Percentiles rank a stretch among this genome's conserved stretches.
These are phyloP conservation scores for Spatholobus suberectus DNA, from an alignment of 306 rosid species.

Conservation along the genomic window DNA sequence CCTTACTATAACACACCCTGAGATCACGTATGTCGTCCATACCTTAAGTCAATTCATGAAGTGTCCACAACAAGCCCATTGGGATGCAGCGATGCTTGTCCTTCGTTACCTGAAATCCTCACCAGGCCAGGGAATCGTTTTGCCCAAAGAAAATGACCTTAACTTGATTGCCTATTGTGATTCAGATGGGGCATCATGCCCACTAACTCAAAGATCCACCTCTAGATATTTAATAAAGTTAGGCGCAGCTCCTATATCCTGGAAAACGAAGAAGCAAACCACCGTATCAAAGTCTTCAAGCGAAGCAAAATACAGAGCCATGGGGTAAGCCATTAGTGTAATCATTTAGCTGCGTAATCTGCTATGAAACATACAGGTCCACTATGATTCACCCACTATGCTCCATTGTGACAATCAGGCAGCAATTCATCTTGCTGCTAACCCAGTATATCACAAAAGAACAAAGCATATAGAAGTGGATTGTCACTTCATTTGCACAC, in stretches of 20 bases:
- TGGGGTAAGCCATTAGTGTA: not conserved
- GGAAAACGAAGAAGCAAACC: not conserved
- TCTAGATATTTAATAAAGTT: not conserved
- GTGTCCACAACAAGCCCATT: not conserved
- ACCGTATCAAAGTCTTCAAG: not conserved
- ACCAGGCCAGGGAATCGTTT: not conserved
- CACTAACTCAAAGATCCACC: not conserved
- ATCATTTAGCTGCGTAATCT: not conserved
- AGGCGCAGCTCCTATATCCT: not conserved
- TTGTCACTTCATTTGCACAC: not conserved
- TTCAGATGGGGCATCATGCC: not conserved
- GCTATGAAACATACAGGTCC: not conserved
- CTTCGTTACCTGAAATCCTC: not conserved
- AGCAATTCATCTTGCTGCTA: not conserved
- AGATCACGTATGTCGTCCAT: no score
- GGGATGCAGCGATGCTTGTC: not conserved
- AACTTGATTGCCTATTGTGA: not conserved
- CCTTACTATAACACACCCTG: no score
- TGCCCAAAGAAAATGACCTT: not conserved
- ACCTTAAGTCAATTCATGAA: not conserved
- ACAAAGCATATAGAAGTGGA: not conserved
- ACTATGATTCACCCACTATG: not conserved
- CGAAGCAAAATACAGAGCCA: not conserved
- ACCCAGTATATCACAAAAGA: not conserved
- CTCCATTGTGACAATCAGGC: not conserved